A percentile compares a stretch with the other conserved stretches of the same genome.
Evolutionary conservation across 352 stramenopile species (phyloP).

Genomic region (Blastocystis sp.): DNA sequence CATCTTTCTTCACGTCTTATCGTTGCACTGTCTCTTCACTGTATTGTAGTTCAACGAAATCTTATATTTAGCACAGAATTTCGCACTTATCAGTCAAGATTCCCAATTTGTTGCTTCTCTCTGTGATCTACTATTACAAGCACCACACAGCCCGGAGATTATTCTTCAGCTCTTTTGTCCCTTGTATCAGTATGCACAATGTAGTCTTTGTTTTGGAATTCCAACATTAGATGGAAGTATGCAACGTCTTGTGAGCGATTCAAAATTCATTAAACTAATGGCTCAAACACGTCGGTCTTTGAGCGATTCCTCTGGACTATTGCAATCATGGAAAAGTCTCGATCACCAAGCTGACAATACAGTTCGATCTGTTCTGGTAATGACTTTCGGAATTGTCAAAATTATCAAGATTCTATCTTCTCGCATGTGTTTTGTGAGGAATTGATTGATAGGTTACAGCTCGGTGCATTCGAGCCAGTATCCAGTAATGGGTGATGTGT

Average conservation of each 20-base stretch:
- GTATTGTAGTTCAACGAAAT: background rate
- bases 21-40: background rate
- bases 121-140: background rate
- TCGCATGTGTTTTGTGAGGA: background rate
- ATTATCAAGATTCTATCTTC: background rate
- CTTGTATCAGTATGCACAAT: background rate
- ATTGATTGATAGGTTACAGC: background rate
- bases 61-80: background rate
- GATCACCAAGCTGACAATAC: background rate
- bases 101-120: background rate
- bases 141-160: background rate
- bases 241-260: background rate
- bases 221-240: conserved; percentile 4
- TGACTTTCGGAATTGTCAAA: background rate
- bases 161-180: background rate
- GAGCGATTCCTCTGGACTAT: background rate
- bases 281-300: background rate
- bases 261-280: conserved; percentile 10
- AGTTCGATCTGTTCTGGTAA: background rate
- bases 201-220: background rate
- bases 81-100: background rate
- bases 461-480: background rate
- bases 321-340: background rate
- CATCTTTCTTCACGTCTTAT: background rate
- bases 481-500: conserved; percentile 33